Evolutionary conservation across 352 stramenopile genomes (phyloP).

Genomic region (Hyaloperonospora brassicae): DNA sequence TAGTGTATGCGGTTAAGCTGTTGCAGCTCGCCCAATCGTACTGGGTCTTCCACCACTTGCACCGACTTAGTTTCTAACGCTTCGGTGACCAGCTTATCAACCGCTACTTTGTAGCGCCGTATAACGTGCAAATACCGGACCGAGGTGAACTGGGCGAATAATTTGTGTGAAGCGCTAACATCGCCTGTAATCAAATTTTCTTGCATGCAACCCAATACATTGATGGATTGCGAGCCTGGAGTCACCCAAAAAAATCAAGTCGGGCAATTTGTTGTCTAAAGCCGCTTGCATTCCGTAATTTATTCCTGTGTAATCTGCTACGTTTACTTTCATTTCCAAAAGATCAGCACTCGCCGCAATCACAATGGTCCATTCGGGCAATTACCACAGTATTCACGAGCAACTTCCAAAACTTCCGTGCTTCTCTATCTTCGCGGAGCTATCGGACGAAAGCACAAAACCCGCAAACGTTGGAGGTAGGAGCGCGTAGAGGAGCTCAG

Average conservation of each 20-base stretch:
- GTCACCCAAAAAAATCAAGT: slow-evolving; percentile 4
- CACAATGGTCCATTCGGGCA: slow-evolving; percentile 2
- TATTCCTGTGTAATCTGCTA: slow-evolving; percentile 2
- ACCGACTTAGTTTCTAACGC: background rate
- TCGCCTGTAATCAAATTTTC: slow-evolving; percentile 2
- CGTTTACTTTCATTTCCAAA: slow-evolving; percentile 3
- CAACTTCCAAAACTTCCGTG: background rate
- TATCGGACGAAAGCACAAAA: background rate
- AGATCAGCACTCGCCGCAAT: slow-evolving; percentile 6
- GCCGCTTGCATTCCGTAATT: slow-evolving; percentile 1
- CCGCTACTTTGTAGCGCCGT: background rate
- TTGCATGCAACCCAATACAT: slow-evolving; percentile 7
- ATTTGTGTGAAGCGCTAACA: background rate
- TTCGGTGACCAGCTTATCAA: slow-evolving; percentile 1
- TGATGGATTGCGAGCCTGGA: slow-evolving; percentile 8
- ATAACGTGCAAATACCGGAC: slow-evolving; percentile 1
- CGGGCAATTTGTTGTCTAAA: background rate
- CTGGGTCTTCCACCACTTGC: background rate
- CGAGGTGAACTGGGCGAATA: background rate
- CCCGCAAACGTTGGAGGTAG: background rate
- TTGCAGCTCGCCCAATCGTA: background rate
- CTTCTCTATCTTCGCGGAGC: background rate
- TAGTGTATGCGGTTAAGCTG: too few species aligned
- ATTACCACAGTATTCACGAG: background rate
- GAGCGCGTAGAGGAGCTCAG: background rate